Base-by-base conservation (phyloP, 192 early-diverging fungal species). In the Pecoramyces ruminantium region DNA sequence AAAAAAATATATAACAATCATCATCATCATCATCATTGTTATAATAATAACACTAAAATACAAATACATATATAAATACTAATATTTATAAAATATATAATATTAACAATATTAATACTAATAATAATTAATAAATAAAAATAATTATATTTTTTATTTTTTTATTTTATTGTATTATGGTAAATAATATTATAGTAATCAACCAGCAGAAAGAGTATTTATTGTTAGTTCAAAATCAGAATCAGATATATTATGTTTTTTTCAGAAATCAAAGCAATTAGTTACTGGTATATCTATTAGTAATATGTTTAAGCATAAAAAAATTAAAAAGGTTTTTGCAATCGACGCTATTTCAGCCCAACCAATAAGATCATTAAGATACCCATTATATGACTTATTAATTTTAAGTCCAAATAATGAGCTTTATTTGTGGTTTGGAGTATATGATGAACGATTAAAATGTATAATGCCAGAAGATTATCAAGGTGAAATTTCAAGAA, bases 401-500 rank as follows among this genome's bases (percentile, higher is more conserved):
- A 67, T 67, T 9, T 67, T 67, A 67, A 67, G 25, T 67, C 25
- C 51, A 4, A n/a, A 67, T 67, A 67, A 67, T n/a, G 25, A 67
- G n/a, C 4, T 67, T n/a, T 67, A 67, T 67, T 67, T 67, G 17
- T 67, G 51, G 51, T 21, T 21, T 67, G 51, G 51, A 5, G n/a
- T 21, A 4, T 67, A 82, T 9, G 78, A 81, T 21, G 27, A 89
- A 90, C 78, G 84, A 88, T 38, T 78, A 90, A 29, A 78, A 88
- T 13, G 67, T 87, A 11, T 42, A 84, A 25, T 39, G 39, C 16
- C 82, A 86, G 14, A 81, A 82, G 29, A 80, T 40, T n/a, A 29
- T 89, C 28, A 78, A 79, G 2, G 58, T 89, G 13, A 87, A 86
- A 88, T 85, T 81, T n/a, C 84, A 86, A 30, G 38, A 38, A 17